Conservation (phyloP, 1,284 basidiomycete species). For the Retiboletus flavoniger region DNA sequence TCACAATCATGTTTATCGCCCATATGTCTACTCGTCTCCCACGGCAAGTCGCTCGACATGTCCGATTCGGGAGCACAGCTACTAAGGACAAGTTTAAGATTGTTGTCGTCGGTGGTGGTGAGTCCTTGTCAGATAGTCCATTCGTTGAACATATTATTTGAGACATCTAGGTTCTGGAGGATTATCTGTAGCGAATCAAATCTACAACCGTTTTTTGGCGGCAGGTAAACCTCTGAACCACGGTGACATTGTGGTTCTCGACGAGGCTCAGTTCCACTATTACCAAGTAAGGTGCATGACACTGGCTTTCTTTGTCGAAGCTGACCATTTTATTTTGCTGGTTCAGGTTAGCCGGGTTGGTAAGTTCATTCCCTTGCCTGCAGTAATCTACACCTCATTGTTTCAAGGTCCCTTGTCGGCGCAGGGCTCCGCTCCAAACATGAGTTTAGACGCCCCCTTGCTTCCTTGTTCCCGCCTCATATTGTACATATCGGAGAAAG, state of each 20-base stretch:
- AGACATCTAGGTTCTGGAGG: constrained; percentile 66
- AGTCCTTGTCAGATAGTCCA: constrained; percentile 16
- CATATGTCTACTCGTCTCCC: constrained; percentile 3
- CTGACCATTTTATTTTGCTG: constrained; percentile 7
- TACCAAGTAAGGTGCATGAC: constrained; percentile 57
- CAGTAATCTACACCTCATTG: constrained; percentile 2
- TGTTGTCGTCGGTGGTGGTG: constrained; percentile 67
- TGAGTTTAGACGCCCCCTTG: constrained; percentile 67
- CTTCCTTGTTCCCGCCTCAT: constrained; percentile 69
- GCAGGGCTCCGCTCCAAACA: constrained; percentile 75
- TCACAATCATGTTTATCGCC: constrained; percentile 12
- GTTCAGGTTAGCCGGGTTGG: constrained; percentile 72
- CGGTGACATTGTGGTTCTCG: constrained; percentile 84
- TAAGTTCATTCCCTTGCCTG: constrained; percentile 31
- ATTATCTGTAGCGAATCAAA: constrained; percentile 77
- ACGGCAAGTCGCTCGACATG: constrained; percentile 6
- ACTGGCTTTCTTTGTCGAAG: constrained; percentile 1
- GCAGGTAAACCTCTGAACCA: constrained; percentile 65
- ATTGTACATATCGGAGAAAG: constrained; percentile 75
- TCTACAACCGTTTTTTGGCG: constrained; percentile 74
- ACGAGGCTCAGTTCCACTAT: constrained; percentile 73
- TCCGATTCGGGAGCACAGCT: constrained; percentile 41
- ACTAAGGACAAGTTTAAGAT: constrained; percentile 56
- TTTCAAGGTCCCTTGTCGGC: constrained; percentile 85
- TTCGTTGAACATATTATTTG: background rate